Percentiles rank a stretch among this genome's conserved stretches.
Conservation (phyloP, 2,329 filamentous ascomycete genomes). For the Colletotrichum aenigma region DNA sequence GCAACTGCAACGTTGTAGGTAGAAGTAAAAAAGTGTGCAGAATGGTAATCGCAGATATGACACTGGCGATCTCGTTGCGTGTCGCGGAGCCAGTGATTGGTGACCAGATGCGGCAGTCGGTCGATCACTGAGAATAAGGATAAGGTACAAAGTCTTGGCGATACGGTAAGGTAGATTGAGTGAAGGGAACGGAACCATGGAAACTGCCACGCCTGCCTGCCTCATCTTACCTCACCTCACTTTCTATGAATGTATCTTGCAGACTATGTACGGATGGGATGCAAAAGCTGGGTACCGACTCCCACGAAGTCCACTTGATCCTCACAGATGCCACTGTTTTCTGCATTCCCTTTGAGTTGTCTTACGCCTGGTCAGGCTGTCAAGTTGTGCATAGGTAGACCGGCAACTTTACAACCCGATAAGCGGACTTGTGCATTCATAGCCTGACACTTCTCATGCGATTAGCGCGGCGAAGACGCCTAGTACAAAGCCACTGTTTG, state of each 20-base stretch:
- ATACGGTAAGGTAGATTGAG: background rate
- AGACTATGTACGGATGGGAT: background rate
- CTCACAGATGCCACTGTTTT: background rate
- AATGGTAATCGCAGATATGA: background rate
- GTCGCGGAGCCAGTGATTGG: background rate
- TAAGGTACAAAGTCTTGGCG: conserved; percentile 1
- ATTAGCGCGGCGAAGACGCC: background rate
- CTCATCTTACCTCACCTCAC: background rate
- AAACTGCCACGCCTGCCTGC: background rate
- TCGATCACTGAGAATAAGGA: conserved; percentile 8
- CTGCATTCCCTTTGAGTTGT: background rate
- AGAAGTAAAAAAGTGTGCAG: background rate
- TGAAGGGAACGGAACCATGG: background rate
- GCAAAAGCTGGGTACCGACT: background rate
- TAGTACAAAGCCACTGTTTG: background rate
- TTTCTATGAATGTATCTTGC: background rate
- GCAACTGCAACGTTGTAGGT: background rate
- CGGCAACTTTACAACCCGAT: background rate
- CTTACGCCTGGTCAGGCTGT: background rate
- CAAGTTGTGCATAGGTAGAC: background rate
- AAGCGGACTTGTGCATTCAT: background rate
- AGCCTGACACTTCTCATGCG: background rate
- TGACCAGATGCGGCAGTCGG: conserved; percentile 1
- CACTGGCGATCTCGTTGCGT: background rate
- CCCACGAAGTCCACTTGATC: background rate